Conservation (phyloP, 352 stramenopile genomes). For the Thraustotheca clavata region DNA sequence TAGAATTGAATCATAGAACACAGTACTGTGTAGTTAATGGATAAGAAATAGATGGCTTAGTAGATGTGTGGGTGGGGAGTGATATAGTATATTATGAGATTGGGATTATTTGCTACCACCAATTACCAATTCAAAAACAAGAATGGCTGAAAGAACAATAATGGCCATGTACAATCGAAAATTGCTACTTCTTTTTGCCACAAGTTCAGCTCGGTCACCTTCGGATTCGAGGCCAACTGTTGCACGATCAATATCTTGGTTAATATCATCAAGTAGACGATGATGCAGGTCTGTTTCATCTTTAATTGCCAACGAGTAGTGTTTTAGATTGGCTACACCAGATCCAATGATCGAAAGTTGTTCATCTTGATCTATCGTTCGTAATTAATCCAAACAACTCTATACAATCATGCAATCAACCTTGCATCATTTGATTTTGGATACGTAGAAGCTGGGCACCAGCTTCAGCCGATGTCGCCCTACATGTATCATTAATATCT, state of each 20-base stretch:
- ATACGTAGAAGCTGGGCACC: slow-evolving; percentile 57
- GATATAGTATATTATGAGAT: background rate
- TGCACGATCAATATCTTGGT: slow-evolving; percentile 75
- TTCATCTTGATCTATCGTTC: slow-evolving; percentile 62
- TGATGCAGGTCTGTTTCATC: slow-evolving; percentile 87
- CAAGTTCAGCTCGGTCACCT: slow-evolving; percentile 63
- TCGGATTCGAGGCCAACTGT: slow-evolving; percentile 81
- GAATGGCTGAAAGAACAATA: slow-evolving; percentile 72
- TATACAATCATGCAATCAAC: slow-evolving; percentile 21
- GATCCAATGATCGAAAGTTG: slow-evolving; percentile 75
- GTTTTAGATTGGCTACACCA: slow-evolving; percentile 76
- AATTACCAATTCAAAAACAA: slow-evolving; percentile 82
- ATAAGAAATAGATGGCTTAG: too few relatives aligned
- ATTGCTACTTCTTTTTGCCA: slow-evolving; percentile 91
- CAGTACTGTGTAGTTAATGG: too few relatives aligned
- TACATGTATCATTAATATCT: background rate
- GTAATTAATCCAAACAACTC: background rate
- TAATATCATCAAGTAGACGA: slow-evolving; percentile 82
- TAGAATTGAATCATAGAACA: too few relatives aligned
- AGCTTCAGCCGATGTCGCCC: slow-evolving; percentile 29
- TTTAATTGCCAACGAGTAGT: slow-evolving; percentile 80
- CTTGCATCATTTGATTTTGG: slow-evolving; percentile 88
- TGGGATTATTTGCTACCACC: slow-evolving; percentile 32
- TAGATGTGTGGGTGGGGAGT: background rate
- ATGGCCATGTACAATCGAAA: slow-evolving; percentile 91